Evolutionary conservation across 495 filamentous ascomycete species (phyloP).

Genomic region (Polyplosphaeria fusca): DNA sequence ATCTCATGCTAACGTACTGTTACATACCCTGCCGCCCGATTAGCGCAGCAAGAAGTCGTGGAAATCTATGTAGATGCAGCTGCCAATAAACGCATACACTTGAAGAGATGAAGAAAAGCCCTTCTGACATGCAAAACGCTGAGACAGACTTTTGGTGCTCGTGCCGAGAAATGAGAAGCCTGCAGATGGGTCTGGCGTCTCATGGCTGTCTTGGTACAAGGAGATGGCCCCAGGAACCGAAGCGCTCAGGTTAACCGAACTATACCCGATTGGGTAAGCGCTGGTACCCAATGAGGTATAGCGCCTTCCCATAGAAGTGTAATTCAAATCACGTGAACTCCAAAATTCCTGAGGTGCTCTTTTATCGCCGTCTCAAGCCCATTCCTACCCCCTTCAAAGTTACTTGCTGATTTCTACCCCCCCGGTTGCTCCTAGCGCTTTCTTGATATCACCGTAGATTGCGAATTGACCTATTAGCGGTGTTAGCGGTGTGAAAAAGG

Average conservation of each 20-base stretch:
- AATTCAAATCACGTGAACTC: too few species aligned
- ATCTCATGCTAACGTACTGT: slow-evolving; percentile 11
- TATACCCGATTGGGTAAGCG: too few species aligned
- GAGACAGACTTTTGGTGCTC: slow-evolving; percentile 17
- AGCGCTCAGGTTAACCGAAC: too few species aligned
- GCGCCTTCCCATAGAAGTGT: too few species aligned
- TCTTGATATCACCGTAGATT: slow-evolving; percentile 21
- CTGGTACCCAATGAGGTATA: too few species aligned
- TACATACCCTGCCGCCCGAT: slow-evolving; percentile 2
- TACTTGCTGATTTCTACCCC: not conserved
- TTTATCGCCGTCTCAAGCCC: too few species aligned
- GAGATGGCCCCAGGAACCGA: too few species aligned
- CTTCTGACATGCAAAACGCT: slow-evolving; percentile 22
- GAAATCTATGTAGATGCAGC: slow-evolving; percentile 6
- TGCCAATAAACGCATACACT: slow-evolving; percentile 11
- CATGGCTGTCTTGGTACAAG: slow-evolving; percentile 17
- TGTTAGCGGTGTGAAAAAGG: too few species aligned
- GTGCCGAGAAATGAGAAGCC: not conserved
- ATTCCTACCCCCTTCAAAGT: not conserved
- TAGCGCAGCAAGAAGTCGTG: too few species aligned
- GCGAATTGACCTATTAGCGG: too few species aligned
- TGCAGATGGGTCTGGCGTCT: not conserved
- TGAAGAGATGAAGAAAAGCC: slow-evolving; percentile 9
- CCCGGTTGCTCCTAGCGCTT: not conserved
- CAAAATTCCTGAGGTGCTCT: too few species aligned